Percentiles rank a stretch among this genome's conserved stretches.
phyloP scores from a whole-genome alignment of 345 rosid species.

The Aquilaria malaccensis region DNA sequence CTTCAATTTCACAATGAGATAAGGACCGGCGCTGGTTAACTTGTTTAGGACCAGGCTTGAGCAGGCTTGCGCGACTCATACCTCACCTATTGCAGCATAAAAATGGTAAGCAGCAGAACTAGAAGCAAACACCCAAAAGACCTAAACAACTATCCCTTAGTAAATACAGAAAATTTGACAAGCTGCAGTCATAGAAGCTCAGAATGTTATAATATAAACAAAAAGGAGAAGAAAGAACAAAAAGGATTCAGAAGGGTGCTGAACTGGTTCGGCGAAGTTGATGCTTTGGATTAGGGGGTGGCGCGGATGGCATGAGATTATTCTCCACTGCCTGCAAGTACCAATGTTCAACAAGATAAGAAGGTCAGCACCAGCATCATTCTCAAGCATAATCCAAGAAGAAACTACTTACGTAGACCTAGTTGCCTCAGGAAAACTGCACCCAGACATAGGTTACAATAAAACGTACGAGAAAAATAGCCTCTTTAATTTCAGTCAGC shows the following conservation, averaged over 20 bases:
- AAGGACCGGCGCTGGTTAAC: too few species aligned
- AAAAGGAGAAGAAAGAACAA: neutral
- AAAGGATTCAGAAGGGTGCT: constrained; percentile 41
- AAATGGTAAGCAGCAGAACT: too few species aligned
- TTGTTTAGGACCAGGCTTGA: too few species aligned
- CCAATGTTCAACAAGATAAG: neutral
- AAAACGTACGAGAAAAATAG: neutral
- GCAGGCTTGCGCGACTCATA: too few species aligned
- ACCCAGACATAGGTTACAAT: neutral
- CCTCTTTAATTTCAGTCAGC: too few species aligned
- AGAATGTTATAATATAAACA: too few species aligned
- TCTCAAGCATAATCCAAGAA: neutral
- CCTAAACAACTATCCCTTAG: too few species aligned
- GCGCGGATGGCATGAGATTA: constrained; percentile 42
- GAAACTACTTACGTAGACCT: neutral
- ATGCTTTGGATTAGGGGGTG: constrained; percentile 53
- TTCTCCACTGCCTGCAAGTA: constrained; percentile 46
- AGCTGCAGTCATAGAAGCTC: too few species aligned
- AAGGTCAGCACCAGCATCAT: neutral
- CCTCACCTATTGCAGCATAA: too few species aligned
- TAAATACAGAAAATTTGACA: too few species aligned
- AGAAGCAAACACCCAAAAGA: too few species aligned
- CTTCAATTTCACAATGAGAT: too few species aligned
- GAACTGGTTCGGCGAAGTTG: constrained; percentile 70
- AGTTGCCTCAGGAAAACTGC: neutral